Percentiles rank a stretch among this genome's conserved stretches.
Evolutionary conservation across 345 rosid genomes (phyloP).

Genomic region (Pelargonium nanum): DNA sequence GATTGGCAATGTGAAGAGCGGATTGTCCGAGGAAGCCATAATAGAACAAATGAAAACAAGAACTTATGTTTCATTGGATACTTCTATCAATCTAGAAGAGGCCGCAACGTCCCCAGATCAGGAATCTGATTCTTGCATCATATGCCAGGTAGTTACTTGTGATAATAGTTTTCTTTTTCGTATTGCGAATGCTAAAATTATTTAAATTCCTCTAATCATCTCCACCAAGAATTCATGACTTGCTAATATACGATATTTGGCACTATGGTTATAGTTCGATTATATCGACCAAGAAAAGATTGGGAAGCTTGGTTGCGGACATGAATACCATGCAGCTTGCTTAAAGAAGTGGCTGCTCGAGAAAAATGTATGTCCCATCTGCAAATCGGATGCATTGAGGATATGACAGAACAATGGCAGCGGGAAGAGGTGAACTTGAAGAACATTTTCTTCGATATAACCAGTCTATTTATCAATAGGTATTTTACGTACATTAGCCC

Average conservation of each 20-base stretch:
- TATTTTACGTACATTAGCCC: no score
- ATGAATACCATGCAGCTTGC: constrained; percentile 70
- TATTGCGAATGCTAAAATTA: no score
- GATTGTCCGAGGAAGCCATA: constrained; percentile 59
- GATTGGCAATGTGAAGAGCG: constrained; percentile 70
- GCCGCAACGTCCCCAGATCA: constrained; percentile 29
- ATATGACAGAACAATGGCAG: constrained; percentile 3
- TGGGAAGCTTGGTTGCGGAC: constrained; percentile 63
- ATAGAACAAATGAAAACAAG: constrained; percentile 34
- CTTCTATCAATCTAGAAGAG: constrained; percentile 48
- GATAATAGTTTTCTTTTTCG: no score
- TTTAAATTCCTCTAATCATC: no score
- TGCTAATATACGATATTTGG: no score
- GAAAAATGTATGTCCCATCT: constrained; percentile 78
- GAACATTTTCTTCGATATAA: no score
- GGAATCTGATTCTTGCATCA: constrained; percentile 60
- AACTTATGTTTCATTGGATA: constrained; percentile 23
- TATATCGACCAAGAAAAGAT: constrained; percentile 43
- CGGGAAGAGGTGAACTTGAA: no score
- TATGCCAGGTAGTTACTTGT: constrained; percentile 62
- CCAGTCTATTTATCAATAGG: no score
- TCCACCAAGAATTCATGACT: no score
- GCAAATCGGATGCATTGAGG: constrained; percentile 74
- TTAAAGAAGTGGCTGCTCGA: constrained; percentile 75
- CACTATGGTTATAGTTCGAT: constrained; percentile 34